These are phyloP conservation scores for Fusarium longipes DNA, from an alignment of 2,329 filamentous ascomycete species.

Conservation along the genomic window DNA sequence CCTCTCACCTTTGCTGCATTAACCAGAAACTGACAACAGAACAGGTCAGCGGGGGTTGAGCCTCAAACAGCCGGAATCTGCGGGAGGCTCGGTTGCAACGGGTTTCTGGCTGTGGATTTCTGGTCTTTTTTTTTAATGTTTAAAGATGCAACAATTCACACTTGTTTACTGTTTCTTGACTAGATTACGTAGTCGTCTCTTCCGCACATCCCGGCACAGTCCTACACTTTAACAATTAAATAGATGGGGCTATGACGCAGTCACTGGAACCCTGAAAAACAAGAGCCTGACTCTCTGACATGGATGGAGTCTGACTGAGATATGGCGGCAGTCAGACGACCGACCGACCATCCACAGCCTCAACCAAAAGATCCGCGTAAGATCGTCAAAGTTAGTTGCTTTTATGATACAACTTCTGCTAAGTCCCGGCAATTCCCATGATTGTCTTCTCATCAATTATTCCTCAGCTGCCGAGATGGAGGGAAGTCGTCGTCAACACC, in stretches of 20 bases:
- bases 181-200: constrained; percentile 7
- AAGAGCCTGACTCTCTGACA: background rate
- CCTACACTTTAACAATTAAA: constrained; percentile 11
- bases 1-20: constrained; percentile 24
- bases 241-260: constrained; percentile 40
- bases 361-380: constrained; percentile 17
- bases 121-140: background rate
- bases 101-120: background rate
- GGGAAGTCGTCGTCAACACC: constrained; percentile 14
- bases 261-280: constrained; percentile 16
- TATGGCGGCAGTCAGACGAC: background rate
- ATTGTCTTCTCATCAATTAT: background rate
- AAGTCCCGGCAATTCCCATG: constrained; percentile 14
- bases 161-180: constrained; percentile 5
- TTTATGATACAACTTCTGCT: background rate
- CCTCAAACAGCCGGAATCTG: constrained; percentile 37
- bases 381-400: constrained; percentile 9
- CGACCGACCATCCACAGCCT: background rate
- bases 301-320: constrained; percentile 1
- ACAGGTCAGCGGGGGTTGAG: constrained; percentile 29
- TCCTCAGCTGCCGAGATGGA: constrained; percentile 7
- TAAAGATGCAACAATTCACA: background rate
- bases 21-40: constrained; percentile 15
- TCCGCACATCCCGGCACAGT: constrained; percentile 30
- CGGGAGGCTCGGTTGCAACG: constrained; percentile 38